Conservation (phyloP, 148 eudicot species). For the Polygonum aviculare region DNA sequence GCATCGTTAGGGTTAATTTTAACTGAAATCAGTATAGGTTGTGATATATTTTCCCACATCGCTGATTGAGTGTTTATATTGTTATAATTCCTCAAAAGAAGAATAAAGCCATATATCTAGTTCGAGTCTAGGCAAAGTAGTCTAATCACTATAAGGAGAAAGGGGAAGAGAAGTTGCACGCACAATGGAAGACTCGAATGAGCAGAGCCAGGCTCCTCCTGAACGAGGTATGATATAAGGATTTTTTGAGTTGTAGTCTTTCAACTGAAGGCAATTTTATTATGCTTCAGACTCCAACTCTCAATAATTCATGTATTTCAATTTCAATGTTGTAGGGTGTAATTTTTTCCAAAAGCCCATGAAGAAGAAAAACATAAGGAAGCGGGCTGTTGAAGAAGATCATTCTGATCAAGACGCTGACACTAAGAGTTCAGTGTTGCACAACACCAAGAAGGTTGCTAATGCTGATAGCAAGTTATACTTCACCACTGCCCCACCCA, state of each 20-base stretch:
- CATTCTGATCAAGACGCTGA: conserved; percentile 37
- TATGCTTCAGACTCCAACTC: background rate
- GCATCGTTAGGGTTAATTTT: no score
- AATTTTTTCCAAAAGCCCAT: conserved; percentile 70
- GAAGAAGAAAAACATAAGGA: conserved; percentile 71
- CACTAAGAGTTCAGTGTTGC: conserved; percentile 26
- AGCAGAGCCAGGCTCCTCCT: background rate
- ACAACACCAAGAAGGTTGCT: conserved; percentile 33
- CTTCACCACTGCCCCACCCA: conserved; percentile 55
- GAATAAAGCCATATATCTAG: no score
- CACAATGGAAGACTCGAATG: background rate
- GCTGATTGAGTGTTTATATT: background rate
- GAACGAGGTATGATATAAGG: background rate
- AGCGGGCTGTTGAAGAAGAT: conserved; percentile 36
- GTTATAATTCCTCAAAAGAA: background rate
- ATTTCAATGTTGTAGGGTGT: conserved; percentile 41
- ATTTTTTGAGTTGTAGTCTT: background rate
- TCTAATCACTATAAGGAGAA: no score
- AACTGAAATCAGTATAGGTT: no score
- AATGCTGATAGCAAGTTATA: conserved; percentile 42
- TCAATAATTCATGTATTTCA: background rate
- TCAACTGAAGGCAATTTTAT: background rate
- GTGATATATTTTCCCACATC: no score
- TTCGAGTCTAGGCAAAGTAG: no score
- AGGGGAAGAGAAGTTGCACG: no score